phyloP scores from a whole-genome alignment of 306 rosid species.

The Hippophae tibetana region DNA sequence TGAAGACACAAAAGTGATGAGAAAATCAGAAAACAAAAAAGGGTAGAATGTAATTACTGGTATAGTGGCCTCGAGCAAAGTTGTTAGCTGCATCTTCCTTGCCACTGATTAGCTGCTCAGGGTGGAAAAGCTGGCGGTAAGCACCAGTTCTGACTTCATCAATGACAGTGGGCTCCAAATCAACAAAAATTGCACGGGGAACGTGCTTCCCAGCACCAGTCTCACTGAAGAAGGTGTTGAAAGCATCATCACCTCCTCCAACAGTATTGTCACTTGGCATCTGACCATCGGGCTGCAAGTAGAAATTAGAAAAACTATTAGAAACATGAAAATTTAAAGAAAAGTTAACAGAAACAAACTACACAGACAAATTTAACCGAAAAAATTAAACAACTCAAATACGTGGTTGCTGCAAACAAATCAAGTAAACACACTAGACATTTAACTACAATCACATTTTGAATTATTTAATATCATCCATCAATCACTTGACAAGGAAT shows the following conservation, averaged over 20 bases:
- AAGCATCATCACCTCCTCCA: constrained; percentile 80
- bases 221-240: constrained; percentile 83
- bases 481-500: no score
- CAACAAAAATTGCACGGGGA: constrained; percentile 75
- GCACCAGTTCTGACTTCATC: constrained; percentile 78
- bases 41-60: constrained; percentile 30
- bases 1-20: not conserved
- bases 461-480: no score
- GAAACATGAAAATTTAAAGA: not conserved
- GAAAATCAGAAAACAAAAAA: not conserved
- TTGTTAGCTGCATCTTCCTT: constrained; percentile 83
- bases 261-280: constrained; percentile 64
- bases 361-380: not conserved
- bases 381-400: not conserved
- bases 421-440: no score
- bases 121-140: constrained; percentile 71
- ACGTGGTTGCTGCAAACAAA: no score
- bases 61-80: constrained; percentile 83
- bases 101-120: constrained; percentile 74
- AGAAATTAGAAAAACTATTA: constrained; percentile 4
- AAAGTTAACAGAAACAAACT: not conserved
- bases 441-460: no score
- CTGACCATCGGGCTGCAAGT: constrained; percentile 61
- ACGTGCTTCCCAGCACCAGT: constrained; percentile 81
- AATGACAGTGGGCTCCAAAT: constrained; percentile 75